phyloP scores from a whole-genome alignment of 2,329 filamentous ascomycete genomes.

The Aspergillus persii region DNA sequence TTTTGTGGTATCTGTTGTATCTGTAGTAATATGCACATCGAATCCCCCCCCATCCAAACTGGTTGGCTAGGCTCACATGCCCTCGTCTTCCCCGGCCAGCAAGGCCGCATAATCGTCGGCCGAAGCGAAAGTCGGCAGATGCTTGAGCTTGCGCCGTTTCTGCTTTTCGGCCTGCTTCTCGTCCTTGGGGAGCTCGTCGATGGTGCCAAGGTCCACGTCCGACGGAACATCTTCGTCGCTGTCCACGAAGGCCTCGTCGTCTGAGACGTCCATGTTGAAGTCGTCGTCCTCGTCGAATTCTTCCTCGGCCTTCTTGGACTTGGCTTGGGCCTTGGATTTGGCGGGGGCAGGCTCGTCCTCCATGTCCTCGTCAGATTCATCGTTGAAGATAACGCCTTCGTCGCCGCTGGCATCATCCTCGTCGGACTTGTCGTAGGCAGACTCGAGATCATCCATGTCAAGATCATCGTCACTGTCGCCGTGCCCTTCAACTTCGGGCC shows the following conservation, averaged over 20 bases:
- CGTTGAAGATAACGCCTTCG: constrained; percentile 48
- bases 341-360: constrained; percentile 49
- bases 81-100: constrained; percentile 67
- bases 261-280: constrained; percentile 50
- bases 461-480: constrained; percentile 58
- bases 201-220: constrained; percentile 45
- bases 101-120: constrained; percentile 90
- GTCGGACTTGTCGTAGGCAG: constrained; percentile 46
- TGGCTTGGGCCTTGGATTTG: constrained; percentile 18
- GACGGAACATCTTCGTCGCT: constrained; percentile 56
- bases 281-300: constrained; percentile 52
- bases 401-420: constrained; percentile 42
- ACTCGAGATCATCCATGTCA: constrained; percentile 55
- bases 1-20: constrained; percentile 20
- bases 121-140: constrained; percentile 87
- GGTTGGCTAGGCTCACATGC: constrained; percentile 28
- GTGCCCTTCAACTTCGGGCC: constrained; percentile 69
- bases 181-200: constrained; percentile 43
- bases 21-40: constrained; percentile 6
- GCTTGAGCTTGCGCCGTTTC: constrained; percentile 82
- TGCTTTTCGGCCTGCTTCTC: constrained; percentile 46
- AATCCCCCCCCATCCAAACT: neutral
- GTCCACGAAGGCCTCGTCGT: constrained; percentile 48
- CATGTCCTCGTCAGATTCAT: constrained; percentile 47
- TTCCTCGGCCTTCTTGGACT: constrained; percentile 26